These are phyloP conservation scores for Penicillium sp. DNA, from an alignment of 2,329 filamentous ascomycete species.

Conservation along the genomic window DNA sequence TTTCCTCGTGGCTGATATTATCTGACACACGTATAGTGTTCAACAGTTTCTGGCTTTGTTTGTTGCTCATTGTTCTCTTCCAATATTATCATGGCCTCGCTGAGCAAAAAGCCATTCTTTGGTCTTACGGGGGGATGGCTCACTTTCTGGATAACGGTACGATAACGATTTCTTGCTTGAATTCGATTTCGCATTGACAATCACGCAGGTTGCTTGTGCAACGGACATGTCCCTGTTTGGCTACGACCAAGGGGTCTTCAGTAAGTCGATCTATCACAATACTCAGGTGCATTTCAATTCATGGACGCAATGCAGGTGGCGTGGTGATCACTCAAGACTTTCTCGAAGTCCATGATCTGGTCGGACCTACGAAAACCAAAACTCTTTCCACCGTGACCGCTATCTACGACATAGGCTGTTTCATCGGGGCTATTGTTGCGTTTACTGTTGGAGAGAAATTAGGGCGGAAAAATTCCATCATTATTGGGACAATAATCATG, in stretches of 20 bases:
- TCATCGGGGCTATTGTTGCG: not conserved
- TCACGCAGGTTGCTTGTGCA: not conserved
- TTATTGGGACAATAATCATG: not conserved
- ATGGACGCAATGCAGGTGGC: not conserved
- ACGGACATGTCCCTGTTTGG: conserved; percentile 2
- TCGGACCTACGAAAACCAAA: not conserved
- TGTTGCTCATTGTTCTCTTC: no score
- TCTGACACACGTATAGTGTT: no score
- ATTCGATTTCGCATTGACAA: not conserved
- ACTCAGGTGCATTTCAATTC: no score
- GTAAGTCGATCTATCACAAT: not conserved
- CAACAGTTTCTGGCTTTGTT: no score
- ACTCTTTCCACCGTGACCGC: not conserved
- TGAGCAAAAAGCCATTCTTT: not conserved
- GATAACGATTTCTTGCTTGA: not conserved
- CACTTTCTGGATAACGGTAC: not conserved
- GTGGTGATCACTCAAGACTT: not conserved
- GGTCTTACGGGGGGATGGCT: not conserved
- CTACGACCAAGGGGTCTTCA: conserved; percentile 2
- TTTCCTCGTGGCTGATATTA: no score
- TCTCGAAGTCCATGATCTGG: not conserved
- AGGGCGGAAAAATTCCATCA: not conserved
- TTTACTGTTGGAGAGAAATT: not conserved
- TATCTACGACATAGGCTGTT: not conserved
- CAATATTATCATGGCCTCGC: no score